Percentiles rank a stretch among this genome's conserved stretches.
Evolutionary conservation across 805 yeast genomes (phyloP).

Genomic region (Candida namnaoensis): DNA sequence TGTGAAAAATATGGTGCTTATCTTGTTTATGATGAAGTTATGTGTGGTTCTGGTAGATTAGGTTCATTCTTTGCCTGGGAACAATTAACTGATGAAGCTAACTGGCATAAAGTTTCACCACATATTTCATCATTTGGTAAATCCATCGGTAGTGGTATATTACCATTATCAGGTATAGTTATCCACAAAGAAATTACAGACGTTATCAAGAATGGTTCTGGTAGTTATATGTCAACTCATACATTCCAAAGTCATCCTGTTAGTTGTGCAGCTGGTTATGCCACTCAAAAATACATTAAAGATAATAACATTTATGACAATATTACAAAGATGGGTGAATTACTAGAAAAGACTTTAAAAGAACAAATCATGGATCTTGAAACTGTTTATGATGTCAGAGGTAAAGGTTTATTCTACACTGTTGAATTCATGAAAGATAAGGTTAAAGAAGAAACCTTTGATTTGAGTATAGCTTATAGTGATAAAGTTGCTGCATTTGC

Average conservation of each 20-base stretch:
- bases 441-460: slow-evolving; percentile 39
- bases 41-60: slow-evolving; percentile 49
- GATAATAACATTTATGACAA: slow-evolving; percentile 27
- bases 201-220: slow-evolving; percentile 31
- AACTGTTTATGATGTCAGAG: slow-evolving; percentile 52
- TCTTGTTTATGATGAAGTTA: slow-evolving; percentile 44
- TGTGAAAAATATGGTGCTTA: slow-evolving; percentile 44
- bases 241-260: slow-evolving; percentile 43
- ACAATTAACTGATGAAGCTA: slow-evolving; percentile 24
- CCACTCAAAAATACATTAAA: slow-evolving; percentile 34
- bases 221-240: slow-evolving; percentile 34
- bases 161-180: slow-evolving; percentile 38
- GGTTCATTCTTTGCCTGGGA: slow-evolving; percentile 42
- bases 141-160: slow-evolving; percentile 40
- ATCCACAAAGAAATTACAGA: slow-evolving; percentile 30
- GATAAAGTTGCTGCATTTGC: slow-evolving; percentile 17
- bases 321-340: slow-evolving; percentile 30
- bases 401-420: slow-evolving; percentile 53
- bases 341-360: slow-evolving; percentile 25
- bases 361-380: slow-evolving; percentile 19
- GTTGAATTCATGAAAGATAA: slow-evolving; percentile 48
- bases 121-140: slow-evolving; percentile 42
- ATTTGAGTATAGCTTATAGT: slow-evolving; percentile 17
- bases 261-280: slow-evolving; percentile 36
- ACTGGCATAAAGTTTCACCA: slow-evolving; percentile 23